Conservation (phyloP, 805 yeast species). For the Metschnikowia gelsemii region DNA sequence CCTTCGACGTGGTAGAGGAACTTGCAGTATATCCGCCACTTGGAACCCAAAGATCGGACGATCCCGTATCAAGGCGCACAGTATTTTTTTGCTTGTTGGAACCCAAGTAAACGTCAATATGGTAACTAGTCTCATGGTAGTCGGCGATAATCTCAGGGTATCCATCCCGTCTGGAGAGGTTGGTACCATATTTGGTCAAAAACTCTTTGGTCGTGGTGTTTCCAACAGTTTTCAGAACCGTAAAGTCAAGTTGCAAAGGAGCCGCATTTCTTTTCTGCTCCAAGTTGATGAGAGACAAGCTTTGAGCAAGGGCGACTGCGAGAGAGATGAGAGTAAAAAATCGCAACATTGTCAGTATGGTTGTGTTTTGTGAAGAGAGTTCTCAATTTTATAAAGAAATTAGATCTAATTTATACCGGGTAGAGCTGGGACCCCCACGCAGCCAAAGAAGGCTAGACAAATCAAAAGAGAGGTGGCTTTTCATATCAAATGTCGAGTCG, state of each 20-base stretch:
- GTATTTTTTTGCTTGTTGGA: constrained; percentile 27
- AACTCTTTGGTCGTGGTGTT: constrained; percentile 2
- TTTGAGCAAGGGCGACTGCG: constrained; percentile 6
- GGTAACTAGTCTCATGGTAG: constrained; percentile 11
- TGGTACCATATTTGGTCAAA: not conserved
- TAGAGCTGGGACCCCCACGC: too few species aligned
- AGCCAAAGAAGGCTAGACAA: too few species aligned
- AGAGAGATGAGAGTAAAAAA: constrained; percentile 5
- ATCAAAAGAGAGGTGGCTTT: too few species aligned
- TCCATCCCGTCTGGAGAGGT: constrained; percentile 3
- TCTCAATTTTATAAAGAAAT: not conserved
- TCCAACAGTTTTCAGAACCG: constrained; percentile 6
- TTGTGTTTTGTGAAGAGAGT: not conserved
- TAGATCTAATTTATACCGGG: too few species aligned
- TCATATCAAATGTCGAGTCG: too few species aligned
- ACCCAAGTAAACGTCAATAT: constrained; percentile 23
- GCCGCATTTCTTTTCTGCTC: constrained; percentile 2
- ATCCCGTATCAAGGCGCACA: constrained; percentile 42
- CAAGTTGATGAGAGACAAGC: constrained; percentile 2
- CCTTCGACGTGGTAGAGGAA: constrained; percentile 3
- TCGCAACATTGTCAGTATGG: constrained; percentile 4
- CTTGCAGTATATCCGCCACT: constrained; percentile 7
- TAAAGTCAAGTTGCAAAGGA: constrained; percentile 14
- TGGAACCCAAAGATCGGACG: constrained; percentile 42
- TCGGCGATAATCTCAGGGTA: constrained; percentile 9